Evolutionary conservation across 768 basidiomycete genomes (phyloP), one percentile per base, ranked within the genome.

Genomic region (Coprinopsis cinerea): DNA sequence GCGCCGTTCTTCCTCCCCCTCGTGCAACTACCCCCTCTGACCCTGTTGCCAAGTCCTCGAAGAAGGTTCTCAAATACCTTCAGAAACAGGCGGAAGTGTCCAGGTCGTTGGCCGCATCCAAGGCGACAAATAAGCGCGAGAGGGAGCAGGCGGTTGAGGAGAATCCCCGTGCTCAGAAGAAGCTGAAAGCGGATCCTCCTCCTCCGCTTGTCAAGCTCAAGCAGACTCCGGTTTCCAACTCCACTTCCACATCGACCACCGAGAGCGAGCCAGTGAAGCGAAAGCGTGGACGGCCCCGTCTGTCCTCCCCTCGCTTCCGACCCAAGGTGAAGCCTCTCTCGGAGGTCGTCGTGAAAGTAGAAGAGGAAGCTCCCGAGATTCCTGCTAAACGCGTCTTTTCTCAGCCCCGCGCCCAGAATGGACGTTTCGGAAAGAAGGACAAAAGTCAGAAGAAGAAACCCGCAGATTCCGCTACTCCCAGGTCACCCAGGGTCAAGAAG

Each of bases 391-490:
- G 73, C 4, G 64, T 71, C 27, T 69, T 76, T 35, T 61, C 65
- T 10, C 84, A 86, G 57, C 84, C 84, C 1, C 73, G 84, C 50
- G 76, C 79, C 46, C 65, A 64, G 15, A 84, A 85, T 54, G 84
- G 84, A 36, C 72, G 82, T 15, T 86, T 87, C 55, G 82, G 82
- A 28, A 81, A 77, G 67, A 84, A 85, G 61, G 70, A 67, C 28
- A 67, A 66, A 57, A 70, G 65, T 48, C 59, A 68, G 52, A 68
- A 72, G 57, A 73, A 63, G 59, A 61, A 49, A 13, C 23, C 36
- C 18, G 39, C 20, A 13, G 28, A 14, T 15, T 26, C 36, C 22
- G 30, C 22, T 3, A 34, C 51, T 3, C 28, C 51, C 17, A 47
- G 47, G 24, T 54, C 51, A 25, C 40, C 49, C 57, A 68, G 71